A percentile compares a stretch with the other conserved stretches of the same genome.
Evolutionary conservation across 2,329 filamentous ascomycete genomes (phyloP).

Genomic region (Clarireedia paspali): DNA sequence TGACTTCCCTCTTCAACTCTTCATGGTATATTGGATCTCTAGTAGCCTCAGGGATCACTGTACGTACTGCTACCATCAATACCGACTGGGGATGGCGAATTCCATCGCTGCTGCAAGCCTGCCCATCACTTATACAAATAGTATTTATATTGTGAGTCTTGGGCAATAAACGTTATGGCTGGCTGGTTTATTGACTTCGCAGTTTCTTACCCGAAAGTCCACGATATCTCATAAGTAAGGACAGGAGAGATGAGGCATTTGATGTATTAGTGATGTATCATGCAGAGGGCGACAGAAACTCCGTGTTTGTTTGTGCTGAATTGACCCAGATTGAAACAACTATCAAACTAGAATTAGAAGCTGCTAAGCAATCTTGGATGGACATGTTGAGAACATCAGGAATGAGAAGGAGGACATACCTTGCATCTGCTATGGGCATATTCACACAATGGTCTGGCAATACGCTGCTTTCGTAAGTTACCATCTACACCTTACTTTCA

Average conservation of each 20-base stretch:
- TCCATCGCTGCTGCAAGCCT: conserved; percentile 34
- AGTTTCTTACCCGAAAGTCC: conserved; percentile 47
- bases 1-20: conserved; percentile 48
- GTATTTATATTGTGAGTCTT: conserved; percentile 11
- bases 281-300: conserved; percentile 43
- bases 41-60: conserved; percentile 32
- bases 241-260: conserved; percentile 50
- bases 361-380: conserved; percentile 44
- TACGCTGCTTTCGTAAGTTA: conserved; percentile 33
- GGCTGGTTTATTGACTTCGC: too few species aligned
- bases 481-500: neutral
- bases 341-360: conserved; percentile 46
- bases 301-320: conserved; percentile 48
- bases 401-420: conserved; percentile 41
- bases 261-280: conserved; percentile 44
- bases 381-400: conserved; percentile 44
- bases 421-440: conserved; percentile 42
- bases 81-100: conserved; percentile 35
- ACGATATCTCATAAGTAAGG: conserved; percentile 48
- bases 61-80: conserved; percentile 36
- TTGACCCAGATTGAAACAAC: conserved; percentile 52
- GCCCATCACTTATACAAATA: conserved; percentile 21
- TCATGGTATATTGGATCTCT: conserved; percentile 35
- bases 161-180: too few species aligned
- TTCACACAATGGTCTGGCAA: conserved; percentile 48